Base-by-base conservation (phyloP, 2,329 filamentous ascomycete genomes). In the Endothia cerciana region DNA sequence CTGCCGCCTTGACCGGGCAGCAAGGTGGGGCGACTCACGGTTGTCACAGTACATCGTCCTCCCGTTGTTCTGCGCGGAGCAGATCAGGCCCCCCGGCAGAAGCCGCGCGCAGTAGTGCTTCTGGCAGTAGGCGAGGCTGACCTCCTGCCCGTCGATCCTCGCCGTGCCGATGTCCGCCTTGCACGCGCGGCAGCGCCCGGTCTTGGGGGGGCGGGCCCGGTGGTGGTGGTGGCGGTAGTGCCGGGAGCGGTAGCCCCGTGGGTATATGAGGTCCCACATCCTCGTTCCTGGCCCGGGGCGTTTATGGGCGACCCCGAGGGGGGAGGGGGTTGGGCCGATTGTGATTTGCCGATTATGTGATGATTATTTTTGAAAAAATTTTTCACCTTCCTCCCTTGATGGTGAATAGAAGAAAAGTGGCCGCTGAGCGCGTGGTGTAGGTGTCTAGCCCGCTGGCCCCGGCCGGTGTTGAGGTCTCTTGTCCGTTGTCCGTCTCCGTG, bases 251-350 rank as follows among this genome's bases (percentile, higher is more conserved):
- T 57, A 38, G 15, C 47, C 47, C 47, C 58, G 62, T 43, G 64
- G 61, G 49, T 68, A 58, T 63, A 68, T 65, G 45, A 68, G 57
- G 49, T 68, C 56, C 66, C 63, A 68, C 66, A 68, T 68, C 53
- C 22, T 33, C 43, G 8, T 43, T 15, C 28, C 36, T 43, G 38
- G 3, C 10, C 4, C n/a, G n/a, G n/a, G n/a, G n/a, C n/a, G n/a
- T n/a, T 43, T n/a, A 15, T 45, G 38, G 40, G 19, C 17, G 38
- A 17, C 6, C n/a, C 43, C n/a, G 4, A 11, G 4, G 19, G 43
- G 13, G n/a, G n/a, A 22, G 22, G 17, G 5, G n/a, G 7, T 58
- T n/a, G n/a, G n/a, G n/a, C n/a, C n/a, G n/a, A n/a, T n/a, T 1
- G 33, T 36, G 33, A 36, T n/a, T n/a, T n/a, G 33, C 4, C 4